Conservation (phyloP, 805 yeast species). For the Wickerhamiella musiphila region DNA sequence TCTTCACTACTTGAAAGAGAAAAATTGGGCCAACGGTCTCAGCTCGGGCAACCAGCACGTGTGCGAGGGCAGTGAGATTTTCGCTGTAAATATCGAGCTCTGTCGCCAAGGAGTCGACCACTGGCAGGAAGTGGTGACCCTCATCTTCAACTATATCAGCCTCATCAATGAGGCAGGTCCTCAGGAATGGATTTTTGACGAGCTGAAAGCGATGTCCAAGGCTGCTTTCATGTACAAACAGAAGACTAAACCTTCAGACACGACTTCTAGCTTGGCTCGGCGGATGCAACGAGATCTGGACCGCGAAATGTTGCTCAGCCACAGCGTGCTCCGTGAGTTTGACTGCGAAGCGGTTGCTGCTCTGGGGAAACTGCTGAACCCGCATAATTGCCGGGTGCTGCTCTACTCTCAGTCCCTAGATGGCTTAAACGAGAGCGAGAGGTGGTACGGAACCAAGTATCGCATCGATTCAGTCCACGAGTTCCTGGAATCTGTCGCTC, state of each 20-base stretch:
- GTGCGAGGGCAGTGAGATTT: constrained; percentile 45
- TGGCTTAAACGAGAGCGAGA: constrained; percentile 36
- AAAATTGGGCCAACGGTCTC: constrained; percentile 66
- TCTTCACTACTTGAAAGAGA: constrained; percentile 44
- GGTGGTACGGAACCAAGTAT: constrained; percentile 88
- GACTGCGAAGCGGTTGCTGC: constrained; percentile 36
- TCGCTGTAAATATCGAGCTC: constrained; percentile 55
- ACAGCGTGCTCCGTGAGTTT: constrained; percentile 38
- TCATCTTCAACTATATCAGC: constrained; percentile 56
- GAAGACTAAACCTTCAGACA: constrained; percentile 50
- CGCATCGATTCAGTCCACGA: constrained; percentile 29
- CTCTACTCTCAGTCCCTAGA: constrained; percentile 37
- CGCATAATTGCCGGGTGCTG: constrained; percentile 42
- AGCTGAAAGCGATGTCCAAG: constrained; percentile 47
- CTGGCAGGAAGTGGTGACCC: constrained; percentile 41
- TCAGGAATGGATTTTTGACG: constrained; percentile 66
- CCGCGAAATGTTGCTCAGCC: constrained; percentile 41
- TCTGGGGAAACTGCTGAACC: constrained; percentile 32
- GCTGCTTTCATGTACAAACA: constrained; percentile 67
- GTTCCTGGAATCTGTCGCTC: constrained; percentile 15
- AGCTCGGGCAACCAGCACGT: constrained; percentile 47
- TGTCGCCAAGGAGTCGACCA: constrained; percentile 49
- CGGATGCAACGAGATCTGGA: constrained; percentile 49
- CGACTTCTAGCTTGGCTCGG: constrained; percentile 54
- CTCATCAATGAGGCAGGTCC: constrained; percentile 43